Evolutionary conservation across 1,284 basidiomycete species (phyloP).

Genomic region (Porogramme epimiltina): DNA sequence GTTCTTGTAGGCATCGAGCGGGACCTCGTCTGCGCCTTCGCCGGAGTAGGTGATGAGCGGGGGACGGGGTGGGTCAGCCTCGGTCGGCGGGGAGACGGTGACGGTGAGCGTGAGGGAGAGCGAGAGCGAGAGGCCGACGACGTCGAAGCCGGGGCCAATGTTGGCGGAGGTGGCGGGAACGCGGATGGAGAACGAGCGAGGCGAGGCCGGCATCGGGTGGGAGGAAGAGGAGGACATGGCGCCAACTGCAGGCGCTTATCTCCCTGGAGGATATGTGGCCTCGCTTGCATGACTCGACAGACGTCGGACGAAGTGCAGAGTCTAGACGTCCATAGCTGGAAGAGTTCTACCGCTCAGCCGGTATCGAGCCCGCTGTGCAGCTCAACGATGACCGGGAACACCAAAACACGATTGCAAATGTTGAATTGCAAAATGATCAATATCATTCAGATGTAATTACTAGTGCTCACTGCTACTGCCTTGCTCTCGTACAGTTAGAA

Average conservation of each 20-base stretch:
- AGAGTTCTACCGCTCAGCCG: no score
- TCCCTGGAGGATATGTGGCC: no score
- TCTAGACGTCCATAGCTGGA: no score
- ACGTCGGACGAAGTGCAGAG: no score
- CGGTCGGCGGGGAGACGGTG: conserved; percentile 39
- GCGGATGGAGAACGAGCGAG: conserved; percentile 61
- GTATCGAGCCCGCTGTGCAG: no score
- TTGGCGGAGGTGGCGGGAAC: conserved; percentile 98
- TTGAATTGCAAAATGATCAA: no score
- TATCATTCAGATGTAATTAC: no score
- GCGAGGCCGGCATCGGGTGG: neutral
- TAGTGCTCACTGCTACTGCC: no score
- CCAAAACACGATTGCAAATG: no score
- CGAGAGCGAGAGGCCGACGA: conserved; percentile 95
- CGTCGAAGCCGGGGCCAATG: conserved; percentile 98
- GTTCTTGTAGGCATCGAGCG: conserved; percentile 96
- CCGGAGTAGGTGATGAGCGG: conserved; percentile 84
- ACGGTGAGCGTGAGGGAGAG: conserved; percentile 84
- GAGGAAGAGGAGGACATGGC: neutral
- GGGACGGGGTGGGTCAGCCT: conserved; percentile 38
- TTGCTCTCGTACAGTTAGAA: no score
- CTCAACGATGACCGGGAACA: no score
- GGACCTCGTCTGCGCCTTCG: conserved; percentile 89
- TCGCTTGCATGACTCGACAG: no score
- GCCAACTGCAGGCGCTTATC: neutral